Evolutionary conservation across 345 rosid genomes (phyloP), one percentile per base, ranked within the genome.

Genomic region (Ceriops zippeliana): DNA sequence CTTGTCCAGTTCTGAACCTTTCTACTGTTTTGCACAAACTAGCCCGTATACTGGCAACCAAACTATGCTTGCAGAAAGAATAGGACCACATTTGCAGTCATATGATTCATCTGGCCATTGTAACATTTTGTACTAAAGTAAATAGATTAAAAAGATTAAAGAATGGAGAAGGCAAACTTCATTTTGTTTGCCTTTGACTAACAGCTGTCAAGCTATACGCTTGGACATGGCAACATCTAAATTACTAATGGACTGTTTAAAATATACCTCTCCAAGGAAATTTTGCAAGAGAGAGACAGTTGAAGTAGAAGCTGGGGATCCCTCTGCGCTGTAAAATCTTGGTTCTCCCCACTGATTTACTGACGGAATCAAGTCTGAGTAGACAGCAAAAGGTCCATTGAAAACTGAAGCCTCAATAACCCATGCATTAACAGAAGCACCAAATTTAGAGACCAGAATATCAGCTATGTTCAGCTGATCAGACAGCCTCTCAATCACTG

Each of bases 381-480:
- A 90, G 69, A 90, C 81, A 5, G 98, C 92, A 54, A 89, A 93
- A 6, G 90, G 85, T 1, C 97, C 98, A 46, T 83, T 85, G 78
- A 78, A 88, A 47, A 79, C 22, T 54, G 89, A 75, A 76, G 95
- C 89, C 69, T 89, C 89, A 62, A 93, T 74, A 28, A 89, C 91
- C 89, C 89, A 86, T 58, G 91, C 95, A 73, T 91, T 88, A 32
- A 83, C 72, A 69, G 80, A 80, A n/a, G 73, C 73, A 10, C 92
- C 91, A 49, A 86, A 84, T 70, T 91, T 93, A 35, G 95, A 89
- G 75, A 85, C 95, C 19, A 93, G 70, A 69, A 88, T 72, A 26
- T 86, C 88, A 59, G 96, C 89, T 61, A 93, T 70, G 26, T 32
- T 75, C 73, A 76, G 89, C 58, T 76, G 70, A 83, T 86, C 89